These are phyloP conservation scores for Panicum virgatum DNA, from an alignment of 202 grass and related monocot species.

Conservation along the genomic window DNA sequence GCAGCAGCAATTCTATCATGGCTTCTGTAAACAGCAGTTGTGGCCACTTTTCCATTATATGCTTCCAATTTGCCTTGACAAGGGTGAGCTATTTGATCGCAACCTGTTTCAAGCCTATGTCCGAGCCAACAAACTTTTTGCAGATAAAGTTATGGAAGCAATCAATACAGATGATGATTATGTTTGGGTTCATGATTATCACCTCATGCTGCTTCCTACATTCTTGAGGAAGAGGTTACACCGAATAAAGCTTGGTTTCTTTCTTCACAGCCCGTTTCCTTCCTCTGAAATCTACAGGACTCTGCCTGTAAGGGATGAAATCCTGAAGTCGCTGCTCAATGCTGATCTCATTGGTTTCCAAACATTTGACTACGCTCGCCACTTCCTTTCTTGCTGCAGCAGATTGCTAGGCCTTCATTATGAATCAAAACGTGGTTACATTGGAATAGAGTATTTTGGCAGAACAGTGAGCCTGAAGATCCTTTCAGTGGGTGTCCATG, in stretches of 20 bases:
- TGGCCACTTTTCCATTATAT: conserved; percentile 98
- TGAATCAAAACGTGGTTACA: conserved; percentile 93
- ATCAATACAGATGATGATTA: conserved; percentile 92
- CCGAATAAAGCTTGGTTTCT: conserved; percentile 84
- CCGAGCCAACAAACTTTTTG: conserved; percentile 87
- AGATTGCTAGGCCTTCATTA: conserved; percentile 81
- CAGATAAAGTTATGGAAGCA: conserved; percentile 88
- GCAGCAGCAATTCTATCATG: conserved; percentile 79
- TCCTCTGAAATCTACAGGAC: conserved; percentile 92
- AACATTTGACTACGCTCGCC: conserved; percentile 91
- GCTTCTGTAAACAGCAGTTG: conserved; percentile 96
- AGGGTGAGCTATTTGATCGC: conserved; percentile 81
- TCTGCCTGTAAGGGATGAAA: conserved; percentile 90
- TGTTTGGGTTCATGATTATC: conserved; percentile 99
- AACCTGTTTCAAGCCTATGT: conserved; percentile 88
- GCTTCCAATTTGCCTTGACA: conserved; percentile 85
- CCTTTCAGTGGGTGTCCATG: conserved; percentile 83
- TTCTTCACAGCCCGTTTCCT: conserved; percentile 89
- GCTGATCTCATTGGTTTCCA: conserved; percentile 97
- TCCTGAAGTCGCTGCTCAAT: conserved; percentile 86
- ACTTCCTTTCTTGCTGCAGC: conserved; percentile 94
- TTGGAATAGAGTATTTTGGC: conserved; percentile 90
- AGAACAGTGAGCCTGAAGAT: conserved; percentile 89
- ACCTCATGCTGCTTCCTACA: conserved; percentile 93
- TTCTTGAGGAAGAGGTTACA: conserved; percentile 83